phyloP scores from a whole-genome alignment of 2,329 filamentous ascomycete species.

The Aspergillus aculeatus region DNA sequence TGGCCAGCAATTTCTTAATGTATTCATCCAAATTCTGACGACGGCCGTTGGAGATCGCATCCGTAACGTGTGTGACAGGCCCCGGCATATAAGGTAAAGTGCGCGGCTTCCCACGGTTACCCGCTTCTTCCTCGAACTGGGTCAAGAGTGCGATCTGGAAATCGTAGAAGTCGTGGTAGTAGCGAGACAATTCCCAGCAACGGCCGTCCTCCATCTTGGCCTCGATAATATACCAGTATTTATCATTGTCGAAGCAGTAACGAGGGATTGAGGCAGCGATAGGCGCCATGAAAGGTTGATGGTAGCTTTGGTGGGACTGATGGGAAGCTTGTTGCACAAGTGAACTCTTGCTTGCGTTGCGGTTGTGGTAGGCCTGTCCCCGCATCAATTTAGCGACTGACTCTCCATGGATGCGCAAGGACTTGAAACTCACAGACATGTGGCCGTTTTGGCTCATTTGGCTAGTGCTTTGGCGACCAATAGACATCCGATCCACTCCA shows the following conservation, averaged over 20 bases:
- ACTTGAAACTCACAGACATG: conserved; percentile 47
- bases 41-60: conserved; percentile 90
- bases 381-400: background rate
- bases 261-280: conserved; percentile 81
- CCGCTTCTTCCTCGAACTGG: conserved; percentile 87
- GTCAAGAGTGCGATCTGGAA: conserved; percentile 94
- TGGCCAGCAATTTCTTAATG: conserved; percentile 82
- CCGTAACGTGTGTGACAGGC: conserved; percentile 96
- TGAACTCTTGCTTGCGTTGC: conserved; percentile 39
- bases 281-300: conserved; percentile 65
- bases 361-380: conserved; percentile 37
- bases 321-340: conserved; percentile 36
- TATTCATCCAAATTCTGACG: conserved; percentile 93
- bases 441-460: conserved; percentile 53
- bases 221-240: conserved; percentile 98
- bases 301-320: conserved; percentile 49
- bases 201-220: conserved; percentile 85
- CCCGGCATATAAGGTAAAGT: conserved; percentile 96
- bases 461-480: conserved; percentile 56
- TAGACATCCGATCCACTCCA: conserved; percentile 75
- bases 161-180: conserved; percentile 99
- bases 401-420: background rate
- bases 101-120: conserved; percentile 76
- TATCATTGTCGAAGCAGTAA: conserved; percentile 95
- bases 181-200: conserved; percentile 88